Evolutionary conservation across 1,284 basidiomycete genomes (phyloP).

Genomic region (Leccinum griseonigrum): DNA sequence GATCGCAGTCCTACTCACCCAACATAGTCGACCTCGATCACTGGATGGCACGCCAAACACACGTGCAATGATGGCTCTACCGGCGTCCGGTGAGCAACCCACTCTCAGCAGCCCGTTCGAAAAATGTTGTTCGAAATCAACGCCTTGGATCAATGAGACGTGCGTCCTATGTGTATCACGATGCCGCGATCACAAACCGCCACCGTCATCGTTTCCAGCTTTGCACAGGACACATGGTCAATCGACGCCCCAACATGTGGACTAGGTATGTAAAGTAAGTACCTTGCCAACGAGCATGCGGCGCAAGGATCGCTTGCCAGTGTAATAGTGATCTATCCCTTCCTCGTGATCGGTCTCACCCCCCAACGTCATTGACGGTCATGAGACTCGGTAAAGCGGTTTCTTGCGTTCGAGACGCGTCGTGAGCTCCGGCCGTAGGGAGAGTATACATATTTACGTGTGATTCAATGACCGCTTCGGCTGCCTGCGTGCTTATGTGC

Average conservation of each 20-base stretch:
- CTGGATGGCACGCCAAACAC: not conserved
- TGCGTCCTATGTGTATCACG: not conserved
- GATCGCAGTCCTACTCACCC: not conserved
- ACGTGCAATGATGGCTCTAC: not conserved
- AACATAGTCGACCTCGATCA: not conserved
- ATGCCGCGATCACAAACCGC: not conserved
- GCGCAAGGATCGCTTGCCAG: not conserved
- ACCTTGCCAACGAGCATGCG: slow-evolving; percentile 4
- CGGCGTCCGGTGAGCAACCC: not conserved
- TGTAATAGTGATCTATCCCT: not conserved
- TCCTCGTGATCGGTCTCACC: slow-evolving; percentile 2
- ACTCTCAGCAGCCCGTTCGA: not conserved
- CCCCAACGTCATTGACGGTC: slow-evolving; percentile 6
- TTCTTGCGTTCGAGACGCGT: not conserved
- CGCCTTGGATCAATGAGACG: not conserved
- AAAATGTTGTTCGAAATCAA: not conserved
- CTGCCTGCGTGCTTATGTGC: slow-evolving; percentile 27
- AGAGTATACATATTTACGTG: slow-evolving; percentile 48
- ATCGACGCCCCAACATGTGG: not conserved
- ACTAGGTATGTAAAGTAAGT: not conserved
- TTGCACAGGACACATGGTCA: not conserved
- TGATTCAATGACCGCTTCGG: slow-evolving; percentile 40
- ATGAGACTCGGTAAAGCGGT: slow-evolving; percentile 3
- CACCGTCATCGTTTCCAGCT: not conserved
- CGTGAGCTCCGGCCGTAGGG: not conserved